phyloP scores from a whole-genome alignment of 202 grass and related monocot genomes.

The Zoysia matrella region DNA sequence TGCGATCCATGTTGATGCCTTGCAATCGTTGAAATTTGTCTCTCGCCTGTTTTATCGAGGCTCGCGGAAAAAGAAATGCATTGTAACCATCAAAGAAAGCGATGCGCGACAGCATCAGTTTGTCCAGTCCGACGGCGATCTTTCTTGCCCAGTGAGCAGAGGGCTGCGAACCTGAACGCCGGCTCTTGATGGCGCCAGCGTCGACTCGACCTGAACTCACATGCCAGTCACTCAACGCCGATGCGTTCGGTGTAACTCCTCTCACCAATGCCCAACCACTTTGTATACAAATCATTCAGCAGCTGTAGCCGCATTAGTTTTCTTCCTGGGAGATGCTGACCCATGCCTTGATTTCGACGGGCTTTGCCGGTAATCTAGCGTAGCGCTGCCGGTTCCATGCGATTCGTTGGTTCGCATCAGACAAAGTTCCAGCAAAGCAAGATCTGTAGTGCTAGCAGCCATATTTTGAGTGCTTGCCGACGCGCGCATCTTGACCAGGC shows the following conservation, averaged over 20 bases:
- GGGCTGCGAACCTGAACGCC: not conserved
- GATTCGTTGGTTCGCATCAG: slow-evolving; percentile 15
- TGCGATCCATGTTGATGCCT: no score
- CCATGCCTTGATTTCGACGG: not conserved
- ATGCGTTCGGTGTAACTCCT: slow-evolving; percentile 9
- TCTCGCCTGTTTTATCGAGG: no score
- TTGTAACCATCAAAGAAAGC: no score
- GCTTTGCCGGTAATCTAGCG: not conserved
- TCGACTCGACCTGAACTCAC: not conserved
- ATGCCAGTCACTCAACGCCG: not conserved
- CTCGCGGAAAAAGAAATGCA: no score
- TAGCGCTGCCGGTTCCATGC: not conserved
- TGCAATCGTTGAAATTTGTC: no score
- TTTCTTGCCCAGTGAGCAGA: not conserved
- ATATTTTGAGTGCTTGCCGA: slow-evolving; percentile 4
- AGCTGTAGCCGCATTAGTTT: not conserved
- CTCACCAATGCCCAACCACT: slow-evolving; percentile 1
- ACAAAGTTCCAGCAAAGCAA: not conserved
- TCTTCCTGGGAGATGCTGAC: not conserved
- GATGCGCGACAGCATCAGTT: no score
- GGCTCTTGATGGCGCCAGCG: not conserved
- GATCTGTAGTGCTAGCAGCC: not conserved
- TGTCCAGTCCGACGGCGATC: no score
- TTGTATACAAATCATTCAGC: not conserved
- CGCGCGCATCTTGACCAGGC: not conserved